These are phyloP conservation scores for Wickerhamomyces queroliae DNA, from an alignment of 805 yeast genomes.

Conservation along the genomic window DNA sequence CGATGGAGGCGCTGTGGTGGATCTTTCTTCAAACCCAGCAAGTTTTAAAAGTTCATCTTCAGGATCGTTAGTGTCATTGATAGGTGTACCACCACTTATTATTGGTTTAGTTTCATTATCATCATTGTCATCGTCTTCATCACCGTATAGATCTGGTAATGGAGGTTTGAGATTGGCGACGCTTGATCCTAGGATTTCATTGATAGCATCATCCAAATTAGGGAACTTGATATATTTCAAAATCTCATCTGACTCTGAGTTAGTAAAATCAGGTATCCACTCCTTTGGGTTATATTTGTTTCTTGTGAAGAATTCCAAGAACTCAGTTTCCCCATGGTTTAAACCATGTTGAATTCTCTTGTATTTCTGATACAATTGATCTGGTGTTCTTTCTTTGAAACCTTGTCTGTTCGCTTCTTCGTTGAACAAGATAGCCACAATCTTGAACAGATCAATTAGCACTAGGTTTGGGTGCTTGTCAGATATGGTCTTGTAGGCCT, in stretches of 20 bases:
- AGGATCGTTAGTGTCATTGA: constrained; percentile 3
- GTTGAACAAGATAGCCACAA: constrained; percentile 17
- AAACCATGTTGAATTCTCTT: constrained; percentile 21
- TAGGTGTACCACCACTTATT: neutral
- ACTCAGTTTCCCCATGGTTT: constrained; percentile 20
- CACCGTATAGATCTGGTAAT: constrained; percentile 2
- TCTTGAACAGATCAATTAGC: constrained; percentile 18
- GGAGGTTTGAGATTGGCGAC: constrained; percentile 5
- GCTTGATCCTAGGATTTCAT: constrained; percentile 8
- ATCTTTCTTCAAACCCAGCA: constrained; percentile 13
- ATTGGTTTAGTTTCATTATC: neutral
- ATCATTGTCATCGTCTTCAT: constrained; percentile 2
- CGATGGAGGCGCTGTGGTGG: too few species aligned
- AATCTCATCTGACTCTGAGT: constrained; percentile 5
- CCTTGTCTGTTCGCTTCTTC: constrained; percentile 16
- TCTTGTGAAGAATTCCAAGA: constrained; percentile 12
- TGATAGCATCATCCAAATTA: constrained; percentile 12
- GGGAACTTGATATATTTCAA: constrained; percentile 12
- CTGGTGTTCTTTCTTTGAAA: constrained; percentile 20
- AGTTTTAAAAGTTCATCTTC: constrained; percentile 16
- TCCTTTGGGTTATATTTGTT: constrained; percentile 16
- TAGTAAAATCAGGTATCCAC: constrained; percentile 18
- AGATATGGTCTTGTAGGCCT: constrained; percentile 14
- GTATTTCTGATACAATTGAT: constrained; percentile 23
- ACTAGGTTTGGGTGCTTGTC: constrained; percentile 16